These are phyloP conservation scores for Parmales sp. DNA, from an alignment of 108 stramenopile species.

Conservation along the genomic window DNA sequence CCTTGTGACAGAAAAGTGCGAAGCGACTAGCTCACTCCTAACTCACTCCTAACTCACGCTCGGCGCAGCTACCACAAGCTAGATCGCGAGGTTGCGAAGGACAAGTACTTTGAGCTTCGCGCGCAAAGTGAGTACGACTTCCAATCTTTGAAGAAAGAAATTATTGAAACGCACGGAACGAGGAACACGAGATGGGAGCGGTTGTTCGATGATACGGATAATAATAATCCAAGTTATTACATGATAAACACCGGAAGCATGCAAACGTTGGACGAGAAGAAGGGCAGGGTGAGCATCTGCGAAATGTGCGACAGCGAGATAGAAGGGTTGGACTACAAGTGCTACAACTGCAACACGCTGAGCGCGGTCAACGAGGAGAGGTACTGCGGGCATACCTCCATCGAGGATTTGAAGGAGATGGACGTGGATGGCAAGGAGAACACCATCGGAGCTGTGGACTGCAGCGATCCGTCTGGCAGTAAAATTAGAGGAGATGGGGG, in stretches of 20 bases:
- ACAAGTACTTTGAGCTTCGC: background rate
- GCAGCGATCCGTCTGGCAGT: too few species aligned
- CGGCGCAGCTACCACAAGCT: slow-evolving; percentile 7
- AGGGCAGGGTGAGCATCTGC: slow-evolving; percentile 10
- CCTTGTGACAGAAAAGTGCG: background rate
- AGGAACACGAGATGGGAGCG: slow-evolving; percentile 4
- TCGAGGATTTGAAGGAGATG: background rate
- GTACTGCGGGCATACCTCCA: background rate
- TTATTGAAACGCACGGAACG: background rate
- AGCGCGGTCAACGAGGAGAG: background rate
- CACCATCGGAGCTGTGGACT: background rate
- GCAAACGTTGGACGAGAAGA: background rate
- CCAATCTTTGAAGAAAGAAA: background rate
- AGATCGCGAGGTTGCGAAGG: background rate
- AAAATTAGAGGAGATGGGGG: too few species aligned
- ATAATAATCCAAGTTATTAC: background rate
- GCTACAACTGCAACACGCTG: slow-evolving; percentile 8
- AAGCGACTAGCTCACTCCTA: too few species aligned
- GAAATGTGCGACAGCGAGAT: slow-evolving; percentile 9
- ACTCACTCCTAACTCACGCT: too few species aligned
- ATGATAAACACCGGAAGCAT: background rate
- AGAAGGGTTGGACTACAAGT: background rate
- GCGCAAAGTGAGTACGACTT: background rate
- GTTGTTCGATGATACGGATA: background rate
- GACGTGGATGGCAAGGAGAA: background rate